Base-by-base conservation (phyloP, 2,329 filamentous ascomycete species). In the Calcarisporium arbuscula region DNA sequence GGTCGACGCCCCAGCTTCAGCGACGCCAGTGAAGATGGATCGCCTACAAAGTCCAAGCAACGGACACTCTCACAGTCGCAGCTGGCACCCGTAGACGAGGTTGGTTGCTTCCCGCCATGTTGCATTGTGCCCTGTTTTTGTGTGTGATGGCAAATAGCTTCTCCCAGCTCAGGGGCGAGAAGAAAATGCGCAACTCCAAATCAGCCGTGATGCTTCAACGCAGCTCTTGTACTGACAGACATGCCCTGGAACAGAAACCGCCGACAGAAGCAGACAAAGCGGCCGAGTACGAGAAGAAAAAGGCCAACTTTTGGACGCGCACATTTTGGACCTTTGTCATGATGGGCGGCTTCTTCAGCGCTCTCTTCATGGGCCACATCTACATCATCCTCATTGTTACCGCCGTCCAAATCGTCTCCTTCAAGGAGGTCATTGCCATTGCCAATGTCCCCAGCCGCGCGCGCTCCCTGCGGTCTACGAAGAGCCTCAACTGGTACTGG, bases 401-500 rank as follows among this genome's bases (percentile, higher is more conserved):
- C 19, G 85, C 84, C 31, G 74, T 98, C 41, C 92, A 98, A 65
- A 90, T 98, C 58, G 76, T 98, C 50, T 95, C 86, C 37, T 98
- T 96, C 77, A 96, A 95, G 69, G 92, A 98, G 65, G 92, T 98
- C 52, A 96, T 98, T 56, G 89, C 90, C 44, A 96, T 98, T 52
- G 85, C 90, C 49, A 94, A 90, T 57, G 87, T 96, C 7, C 89
- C 92, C 35, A 94, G 86, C 60, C 81, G 85, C 53, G 89, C 89
- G 44, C 82, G 90, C 54, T 87, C 90, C 57, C 72, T 98, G 41
- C 84, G 84, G 39, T 94, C 94, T 50, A 95, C 90, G 46, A 95
- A 95, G 69, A 88, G 86, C 47, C 70, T 98, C 50, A 96, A 96
- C 64, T 98, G 92, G 92, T 98, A 98, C 63, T 98, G 94, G 70